Conservation (phyloP, 1,284 basidiomycete genomes). For the Rhodotorula sp. region DNA sequence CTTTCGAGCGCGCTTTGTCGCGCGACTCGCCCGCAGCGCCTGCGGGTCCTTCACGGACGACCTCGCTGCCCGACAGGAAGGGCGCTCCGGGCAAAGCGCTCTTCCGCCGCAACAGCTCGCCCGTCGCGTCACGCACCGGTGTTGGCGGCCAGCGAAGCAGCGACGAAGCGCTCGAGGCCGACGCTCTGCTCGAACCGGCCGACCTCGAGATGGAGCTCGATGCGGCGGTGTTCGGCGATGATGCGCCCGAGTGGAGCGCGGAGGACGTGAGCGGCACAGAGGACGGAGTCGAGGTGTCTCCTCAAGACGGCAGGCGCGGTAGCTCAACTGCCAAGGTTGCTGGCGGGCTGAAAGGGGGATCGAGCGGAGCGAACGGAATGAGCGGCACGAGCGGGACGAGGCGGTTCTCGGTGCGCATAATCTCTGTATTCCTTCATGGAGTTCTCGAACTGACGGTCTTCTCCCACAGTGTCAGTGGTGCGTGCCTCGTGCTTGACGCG, state of each 20-base stretch:
- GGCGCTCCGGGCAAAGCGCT: not conserved
- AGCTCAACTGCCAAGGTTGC: no score
- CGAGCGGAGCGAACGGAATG: no score
- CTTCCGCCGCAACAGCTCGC: not conserved
- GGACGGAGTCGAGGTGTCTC: not conserved
- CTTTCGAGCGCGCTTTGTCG: not conserved
- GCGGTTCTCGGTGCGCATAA: constrained; percentile 2
- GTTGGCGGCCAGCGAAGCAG: not conserved
- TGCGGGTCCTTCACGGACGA: not conserved
- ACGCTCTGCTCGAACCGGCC: not conserved
- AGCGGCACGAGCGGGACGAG: no score
- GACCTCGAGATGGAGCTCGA: constrained; percentile 9
- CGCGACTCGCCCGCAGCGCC: not conserved
- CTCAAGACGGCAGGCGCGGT: not conserved
- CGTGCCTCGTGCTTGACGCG: not conserved
- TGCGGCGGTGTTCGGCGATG: not conserved
- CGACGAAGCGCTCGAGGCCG: not conserved
- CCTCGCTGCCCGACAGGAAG: not conserved
- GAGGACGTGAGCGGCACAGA: not conserved
- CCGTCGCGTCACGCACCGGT: not conserved
- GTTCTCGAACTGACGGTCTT: not conserved
- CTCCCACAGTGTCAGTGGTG: constrained; percentile 31
- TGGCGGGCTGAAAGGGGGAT: no score
- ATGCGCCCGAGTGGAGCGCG: not conserved
- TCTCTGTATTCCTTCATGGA: no score